These are phyloP conservation scores for Diutina siamensis DNA, from an alignment of 1,139 yeast species.

Conservation along the genomic window DNA sequence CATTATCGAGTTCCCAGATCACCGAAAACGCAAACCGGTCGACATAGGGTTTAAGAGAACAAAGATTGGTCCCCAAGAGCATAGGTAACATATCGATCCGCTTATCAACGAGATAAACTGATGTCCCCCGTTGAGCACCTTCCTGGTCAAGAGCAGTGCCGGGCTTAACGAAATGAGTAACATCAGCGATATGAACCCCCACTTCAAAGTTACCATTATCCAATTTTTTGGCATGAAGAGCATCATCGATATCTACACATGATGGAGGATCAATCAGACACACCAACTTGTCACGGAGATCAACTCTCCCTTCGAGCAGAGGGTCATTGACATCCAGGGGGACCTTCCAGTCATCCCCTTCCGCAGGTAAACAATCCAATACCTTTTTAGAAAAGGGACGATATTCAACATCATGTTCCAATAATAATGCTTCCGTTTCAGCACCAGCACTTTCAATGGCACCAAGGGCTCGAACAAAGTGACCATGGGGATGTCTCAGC, in stretches of 20 bases:
- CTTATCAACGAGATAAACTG: constrained; percentile 95
- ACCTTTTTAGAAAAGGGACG: constrained; percentile 93
- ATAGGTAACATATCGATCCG: constrained; percentile 98
- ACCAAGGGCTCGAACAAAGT: constrained; percentile 83
- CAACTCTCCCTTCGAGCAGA: constrained; percentile 56
- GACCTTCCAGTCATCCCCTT: constrained; percentile 89
- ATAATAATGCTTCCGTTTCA: constrained; percentile 86
- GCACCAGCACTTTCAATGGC: constrained; percentile 87
- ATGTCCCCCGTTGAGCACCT: constrained; percentile 95
- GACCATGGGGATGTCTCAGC: constrained; percentile 88
- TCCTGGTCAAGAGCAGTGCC: constrained; percentile 88
- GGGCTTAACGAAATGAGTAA: constrained; percentile 91
- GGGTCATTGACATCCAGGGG: constrained; percentile 57
- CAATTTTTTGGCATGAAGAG: constrained; percentile 72
- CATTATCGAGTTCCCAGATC: constrained; percentile 83
- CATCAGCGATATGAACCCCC: constrained; percentile 99
- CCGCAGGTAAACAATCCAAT: constrained; percentile 80
- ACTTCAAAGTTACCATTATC: constrained; percentile 95
- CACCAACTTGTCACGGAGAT: constrained; percentile 76
- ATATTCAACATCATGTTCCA: constrained; percentile 95
- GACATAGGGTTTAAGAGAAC: constrained; percentile 91
- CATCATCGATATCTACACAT: constrained; percentile 99
- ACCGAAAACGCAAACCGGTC: constrained; percentile 95
- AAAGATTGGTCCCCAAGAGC: constrained; percentile 88
- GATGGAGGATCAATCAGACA: constrained; percentile 98